Evolutionary conservation across 345 rosid genomes (phyloP), one percentile per base, ranked within the genome.

Genomic region (Murraya koenigii): DNA sequence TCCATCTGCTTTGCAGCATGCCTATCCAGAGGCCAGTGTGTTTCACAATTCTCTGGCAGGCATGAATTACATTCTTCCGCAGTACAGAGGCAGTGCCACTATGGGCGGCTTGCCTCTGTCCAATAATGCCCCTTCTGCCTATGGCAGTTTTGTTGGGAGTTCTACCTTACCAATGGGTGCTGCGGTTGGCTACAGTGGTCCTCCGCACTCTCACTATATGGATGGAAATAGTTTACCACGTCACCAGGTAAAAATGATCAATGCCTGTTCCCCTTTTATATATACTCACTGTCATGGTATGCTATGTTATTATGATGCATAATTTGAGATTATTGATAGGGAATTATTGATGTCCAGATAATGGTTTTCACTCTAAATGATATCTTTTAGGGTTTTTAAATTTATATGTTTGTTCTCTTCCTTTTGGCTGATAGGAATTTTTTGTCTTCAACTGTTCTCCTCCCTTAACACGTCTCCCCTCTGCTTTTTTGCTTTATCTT

Each of bases 211-310:
- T 66, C 78, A 25, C 41, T 69, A 67, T 41, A 73, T 38, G 59
- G 73, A 80, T 15, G 74, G 80, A 71, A 79, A 77, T 64, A 72
- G 74, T 61, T 69, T 69, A 47, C 67, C 23, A 44, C 74, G 39
- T 66, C 84, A 72, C 38, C 87, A 75, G 89, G 90, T 88, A 82
- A 69, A 36, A 68, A 17, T 1, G 14, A 56, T 47, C 52, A 38
- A 19, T 71, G 25, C 1, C 32, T 20, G 47, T 32, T 20, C 28
- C 28, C 28, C 36, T 6, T n/a, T 49, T 64, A 30, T 32, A 22
- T 47, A 32, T 38, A 49, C 38, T 26, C 54, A 8, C 15, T n/a
- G 11, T 66, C 25, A 15, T 75, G 71, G 28, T 75, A 8, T 30
- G 49, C 33, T 64, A 6, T 33, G 35, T 63, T 35, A 32, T 52